Evolutionary conservation across 192 early-diverging fungal genomes (phyloP).

Genomic region (Phlyctochytrium bullatum): DNA sequence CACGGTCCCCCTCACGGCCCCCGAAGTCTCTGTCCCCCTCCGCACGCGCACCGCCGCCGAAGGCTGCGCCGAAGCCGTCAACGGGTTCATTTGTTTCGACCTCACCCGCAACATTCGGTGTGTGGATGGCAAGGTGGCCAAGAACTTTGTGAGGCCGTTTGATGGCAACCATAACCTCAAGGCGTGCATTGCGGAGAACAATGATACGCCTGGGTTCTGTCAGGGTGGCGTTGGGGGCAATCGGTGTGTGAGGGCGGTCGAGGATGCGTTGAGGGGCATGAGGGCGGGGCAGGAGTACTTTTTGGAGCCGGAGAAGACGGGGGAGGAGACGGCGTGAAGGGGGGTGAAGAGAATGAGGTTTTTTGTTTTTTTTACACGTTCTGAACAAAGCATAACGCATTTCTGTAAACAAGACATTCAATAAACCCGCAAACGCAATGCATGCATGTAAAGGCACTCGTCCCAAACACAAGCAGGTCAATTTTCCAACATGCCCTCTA

Average conservation of each 20-base stretch:
- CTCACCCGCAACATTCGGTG: conserved; percentile 6
- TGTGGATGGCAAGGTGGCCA: conserved; percentile 14
- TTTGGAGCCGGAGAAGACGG: no score
- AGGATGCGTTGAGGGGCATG: conserved; percentile 3
- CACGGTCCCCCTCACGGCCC: conserved; percentile 8
- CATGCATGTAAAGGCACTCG: no score
- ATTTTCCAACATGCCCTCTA: no score
- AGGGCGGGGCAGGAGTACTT: background rate
- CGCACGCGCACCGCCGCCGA: conserved; percentile 10
- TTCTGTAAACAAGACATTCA: no score
- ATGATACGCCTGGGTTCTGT: no score
- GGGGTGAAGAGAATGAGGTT: no score
- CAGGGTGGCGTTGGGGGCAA: conserved; percentile 2
- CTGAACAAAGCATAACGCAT: no score
- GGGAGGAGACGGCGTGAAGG: no score
- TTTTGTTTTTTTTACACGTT: no score
- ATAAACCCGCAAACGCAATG: no score
- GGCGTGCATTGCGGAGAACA: conserved; percentile 1
- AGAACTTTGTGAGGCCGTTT: conserved; percentile 16
- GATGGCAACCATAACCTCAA: conserved; percentile 2
- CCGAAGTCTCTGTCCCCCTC: conserved; percentile 6
- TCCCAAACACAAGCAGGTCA: no score
- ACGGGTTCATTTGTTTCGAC: conserved; percentile 19
- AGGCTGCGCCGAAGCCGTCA: conserved; percentile 11
- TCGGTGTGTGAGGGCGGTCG: conserved; percentile 5